phyloP scores from a whole-genome alignment of 192 early-diverging fungal genomes.

The Umbelopsis sp. region DNA sequence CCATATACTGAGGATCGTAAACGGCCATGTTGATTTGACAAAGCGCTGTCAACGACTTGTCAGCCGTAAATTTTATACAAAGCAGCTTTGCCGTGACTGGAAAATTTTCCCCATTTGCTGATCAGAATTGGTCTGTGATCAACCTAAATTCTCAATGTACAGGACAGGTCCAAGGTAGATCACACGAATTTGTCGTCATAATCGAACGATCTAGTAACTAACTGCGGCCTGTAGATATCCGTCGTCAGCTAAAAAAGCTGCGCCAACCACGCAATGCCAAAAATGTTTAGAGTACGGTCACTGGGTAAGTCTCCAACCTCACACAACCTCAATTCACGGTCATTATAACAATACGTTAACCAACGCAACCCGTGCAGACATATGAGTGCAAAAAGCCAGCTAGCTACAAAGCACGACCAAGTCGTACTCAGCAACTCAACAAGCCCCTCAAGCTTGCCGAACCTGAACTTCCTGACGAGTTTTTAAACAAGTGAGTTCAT shows the following conservation, averaged over 20 bases:
- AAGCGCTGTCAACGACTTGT: too few relatives aligned
- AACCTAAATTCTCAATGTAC: conserved; percentile 22
- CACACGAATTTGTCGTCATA: neutral
- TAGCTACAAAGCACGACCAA: conserved; percentile 54
- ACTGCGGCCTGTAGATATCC: conserved; percentile 22
- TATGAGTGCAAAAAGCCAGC: conserved; percentile 54
- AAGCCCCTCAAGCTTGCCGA: conserved; percentile 53
- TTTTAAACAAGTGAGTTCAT: conserved; percentile 38
- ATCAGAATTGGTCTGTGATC: neutral
- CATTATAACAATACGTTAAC: neutral
- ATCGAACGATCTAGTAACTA: neutral
- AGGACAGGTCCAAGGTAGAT: conserved; percentile 35
- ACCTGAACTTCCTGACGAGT: conserved; percentile 52
- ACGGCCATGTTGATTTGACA: neutral
- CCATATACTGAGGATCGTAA: conserved; percentile 35
- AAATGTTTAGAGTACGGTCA: conserved; percentile 62
- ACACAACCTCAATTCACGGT: neutral
- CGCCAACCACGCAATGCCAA: conserved; percentile 57
- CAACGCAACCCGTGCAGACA: conserved; percentile 34
- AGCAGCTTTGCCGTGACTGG: neutral
- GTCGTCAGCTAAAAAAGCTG: conserved; percentile 36
- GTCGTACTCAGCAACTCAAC: conserved; percentile 61
- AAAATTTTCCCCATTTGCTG: conserved; percentile 1
- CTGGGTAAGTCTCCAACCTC: conserved; percentile 37
- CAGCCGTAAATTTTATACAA: too few relatives aligned